phyloP scores from a whole-genome alignment of 2,329 filamentous ascomycete species.

The Sordariomycetes sp. region DNA sequence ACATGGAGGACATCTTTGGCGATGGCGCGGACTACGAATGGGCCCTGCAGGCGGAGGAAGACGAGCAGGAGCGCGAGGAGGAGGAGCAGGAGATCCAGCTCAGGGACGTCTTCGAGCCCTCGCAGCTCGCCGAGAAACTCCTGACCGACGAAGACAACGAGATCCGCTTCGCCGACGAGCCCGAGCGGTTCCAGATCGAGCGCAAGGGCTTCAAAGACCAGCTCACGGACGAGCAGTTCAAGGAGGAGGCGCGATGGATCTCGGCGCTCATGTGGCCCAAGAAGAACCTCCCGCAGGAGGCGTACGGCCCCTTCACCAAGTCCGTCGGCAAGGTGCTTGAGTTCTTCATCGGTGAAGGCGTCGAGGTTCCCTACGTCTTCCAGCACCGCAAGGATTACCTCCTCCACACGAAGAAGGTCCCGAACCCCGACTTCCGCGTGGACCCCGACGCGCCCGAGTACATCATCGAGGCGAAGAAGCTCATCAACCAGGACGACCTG shows the following conservation, averaged over 20 bases:
- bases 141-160: conserved; percentile 90
- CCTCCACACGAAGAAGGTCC: conserved; percentile 69
- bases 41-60: conserved; percentile 79
- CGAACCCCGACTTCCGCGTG: conserved; percentile 43
- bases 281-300: conserved; percentile 59
- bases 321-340: conserved; percentile 86
- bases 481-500: conserved; percentile 82
- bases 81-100: conserved; percentile 80
- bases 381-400: conserved; percentile 97
- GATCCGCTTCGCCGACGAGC: conserved; percentile 79
- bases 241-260: conserved; percentile 87
- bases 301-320: conserved; percentile 73
- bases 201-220: conserved; percentile 79
- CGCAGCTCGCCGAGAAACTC: conserved; percentile 84
- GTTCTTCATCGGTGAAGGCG: conserved; percentile 88
- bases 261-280: conserved; percentile 80
- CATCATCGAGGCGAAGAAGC: conserved; percentile 68
- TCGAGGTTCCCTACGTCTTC: conserved; percentile 95
- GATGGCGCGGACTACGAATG: conserved; percentile 94
- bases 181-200: conserved; percentile 87
- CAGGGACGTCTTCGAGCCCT: conserved; percentile 97
- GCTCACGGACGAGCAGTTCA: conserved; percentile 72
- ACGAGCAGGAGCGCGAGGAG: conserved; percentile 64
- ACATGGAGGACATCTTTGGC: conserved; percentile 93
- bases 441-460: conserved; percentile 62